phyloP scores from a whole-genome alignment of 345 rosid species.

The Boechera divaricarpa region DNA sequence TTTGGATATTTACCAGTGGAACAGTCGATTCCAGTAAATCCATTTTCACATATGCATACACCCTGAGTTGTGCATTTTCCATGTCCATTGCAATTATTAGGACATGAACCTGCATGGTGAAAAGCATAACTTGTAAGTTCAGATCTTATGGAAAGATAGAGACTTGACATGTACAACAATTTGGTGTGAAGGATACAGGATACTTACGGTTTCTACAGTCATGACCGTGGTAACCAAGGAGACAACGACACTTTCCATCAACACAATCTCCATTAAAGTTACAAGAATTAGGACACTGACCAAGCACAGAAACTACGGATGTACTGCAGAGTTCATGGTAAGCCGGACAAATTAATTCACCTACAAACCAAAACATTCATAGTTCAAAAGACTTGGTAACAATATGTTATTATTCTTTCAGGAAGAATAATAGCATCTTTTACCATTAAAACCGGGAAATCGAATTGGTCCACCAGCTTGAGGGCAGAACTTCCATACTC shows the following conservation, averaged over 20 bases:
- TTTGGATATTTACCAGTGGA: conserved; percentile 71
- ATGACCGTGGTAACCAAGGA: conserved; percentile 86
- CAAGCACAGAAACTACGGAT: conserved; percentile 57
- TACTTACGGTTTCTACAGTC: conserved; percentile 89
- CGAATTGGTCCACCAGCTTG: conserved; percentile 87
- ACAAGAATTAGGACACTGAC: conserved; percentile 84
- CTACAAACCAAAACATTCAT: conserved; percentile 51
- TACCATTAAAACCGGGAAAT: conserved; percentile 93
- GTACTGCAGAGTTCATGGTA: conserved; percentile 87
- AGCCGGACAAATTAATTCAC: conserved; percentile 90
- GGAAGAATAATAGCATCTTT: conserved; percentile 30
- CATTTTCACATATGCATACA: conserved; percentile 71
- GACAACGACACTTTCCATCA: conserved; percentile 85
- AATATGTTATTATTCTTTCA: not conserved
- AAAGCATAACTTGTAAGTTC: conserved; percentile 17
- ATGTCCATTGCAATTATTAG: conserved; percentile 72
- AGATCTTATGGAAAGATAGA: conserved; percentile 17
- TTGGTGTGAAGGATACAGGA: conserved; percentile 13
- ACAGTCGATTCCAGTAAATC: conserved; percentile 92
- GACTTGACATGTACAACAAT: conserved; percentile 20
- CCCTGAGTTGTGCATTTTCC: conserved; percentile 87
- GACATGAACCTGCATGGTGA: conserved; percentile 75
- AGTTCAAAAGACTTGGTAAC: conserved; percentile 16
- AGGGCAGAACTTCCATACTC: conserved; percentile 90
- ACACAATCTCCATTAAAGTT: conserved; percentile 92